Base-by-base conservation (phyloP, 495 filamentous ascomycete species). In the Xanthoparmelia taractica region DNA sequence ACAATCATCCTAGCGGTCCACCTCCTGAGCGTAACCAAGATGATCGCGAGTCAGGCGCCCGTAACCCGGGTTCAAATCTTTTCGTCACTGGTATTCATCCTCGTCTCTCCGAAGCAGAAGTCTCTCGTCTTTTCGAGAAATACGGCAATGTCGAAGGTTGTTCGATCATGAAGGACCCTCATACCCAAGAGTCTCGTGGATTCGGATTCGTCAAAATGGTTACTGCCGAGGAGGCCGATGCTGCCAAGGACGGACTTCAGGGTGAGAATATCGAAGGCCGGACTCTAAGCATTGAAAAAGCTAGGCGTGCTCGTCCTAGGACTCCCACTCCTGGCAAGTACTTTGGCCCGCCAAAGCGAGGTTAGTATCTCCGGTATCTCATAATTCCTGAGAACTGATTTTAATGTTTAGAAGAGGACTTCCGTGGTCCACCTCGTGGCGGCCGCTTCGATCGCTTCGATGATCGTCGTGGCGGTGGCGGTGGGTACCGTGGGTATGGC, bases 181-280 rank as follows among this genome's bases (percentile, higher is more conserved):
- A 97, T 75, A 92, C 89, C 68, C 92, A 96, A 78, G 95, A 97
- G 77, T 96, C 92, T 67, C 95, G 94, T 80, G 94, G 94, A 68
- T 99, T 99, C 68, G 94, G 95, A 61, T 99, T 99, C 79, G 95
- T 99, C 73, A 97, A 97, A 81, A 97, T 97, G 92, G 84, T 87
- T 47, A 96, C 90, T 63, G 82, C 87, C 36, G 93, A 97, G 63
- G 87, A 92, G 73, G 94, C 94, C 58, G 92, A 97, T 76, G 92
- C 92, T 68, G 95, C 95, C 67, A 96, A 96, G 79, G 95, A 97
- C 65, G 91, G 89, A 63, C 80, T 99, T 52, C 92, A 96, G 77
- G 92, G 94, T 72, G 94, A 97, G 76, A 85, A 90, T 64, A 91
- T 96, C 66, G 93, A 97, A 71, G 95, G 95, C 64, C 89, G 93